Percentiles rank a stretch among this genome's conserved stretches.
These are phyloP conservation scores for Zymoseptoria tritici DNA, from an alignment of 2,329 filamentous ascomycete genomes.

Conservation along the genomic window DNA sequence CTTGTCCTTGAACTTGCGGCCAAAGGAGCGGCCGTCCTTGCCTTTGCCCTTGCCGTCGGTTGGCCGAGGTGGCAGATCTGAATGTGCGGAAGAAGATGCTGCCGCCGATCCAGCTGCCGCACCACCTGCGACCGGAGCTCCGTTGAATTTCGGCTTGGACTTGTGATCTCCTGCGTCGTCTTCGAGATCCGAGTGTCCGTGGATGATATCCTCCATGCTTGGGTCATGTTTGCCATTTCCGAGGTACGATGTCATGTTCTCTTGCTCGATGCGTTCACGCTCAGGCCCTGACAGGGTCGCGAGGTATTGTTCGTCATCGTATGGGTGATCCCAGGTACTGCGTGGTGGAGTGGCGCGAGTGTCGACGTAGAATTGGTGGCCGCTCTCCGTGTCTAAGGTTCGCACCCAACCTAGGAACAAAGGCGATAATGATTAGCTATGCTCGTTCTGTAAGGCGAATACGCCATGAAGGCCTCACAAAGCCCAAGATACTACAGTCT, in stretches of 20 bases:
- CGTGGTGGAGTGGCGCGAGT: conserved; percentile 48
- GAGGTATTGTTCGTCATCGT: conserved; percentile 52
- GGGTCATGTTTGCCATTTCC: conserved; percentile 13
- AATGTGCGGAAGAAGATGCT: conserved; percentile 10
- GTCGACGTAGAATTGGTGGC: conserved; percentile 59
- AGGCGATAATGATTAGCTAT: too few species aligned
- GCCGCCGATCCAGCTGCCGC: conserved; percentile 5
- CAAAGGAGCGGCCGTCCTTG: conserved; percentile 33
- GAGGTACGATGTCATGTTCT: conserved; percentile 26
- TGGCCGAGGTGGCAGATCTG: conserved; percentile 18
- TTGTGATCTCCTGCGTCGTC: conserved; percentile 27
- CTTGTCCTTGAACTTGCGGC: conserved; percentile 53
- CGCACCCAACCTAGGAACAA: conserved; percentile 43
- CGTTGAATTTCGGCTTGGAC: neutral
- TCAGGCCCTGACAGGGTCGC: conserved; percentile 42
- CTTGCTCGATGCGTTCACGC: conserved; percentile 39
- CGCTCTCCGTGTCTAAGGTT: conserved; percentile 45
- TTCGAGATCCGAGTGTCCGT: conserved; percentile 40
- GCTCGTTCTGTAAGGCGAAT: too few species aligned
- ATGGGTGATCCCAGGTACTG: conserved; percentile 55
- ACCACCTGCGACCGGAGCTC: neutral
- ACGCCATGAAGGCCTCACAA: too few species aligned
- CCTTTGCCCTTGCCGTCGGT: conserved; percentile 25
- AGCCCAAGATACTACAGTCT: too few species aligned
- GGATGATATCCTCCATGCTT: conserved; percentile 35